Evolutionary conservation across 129 eudicot genomes (phyloP).

Genomic region (Erigeron canadensis): DNA sequence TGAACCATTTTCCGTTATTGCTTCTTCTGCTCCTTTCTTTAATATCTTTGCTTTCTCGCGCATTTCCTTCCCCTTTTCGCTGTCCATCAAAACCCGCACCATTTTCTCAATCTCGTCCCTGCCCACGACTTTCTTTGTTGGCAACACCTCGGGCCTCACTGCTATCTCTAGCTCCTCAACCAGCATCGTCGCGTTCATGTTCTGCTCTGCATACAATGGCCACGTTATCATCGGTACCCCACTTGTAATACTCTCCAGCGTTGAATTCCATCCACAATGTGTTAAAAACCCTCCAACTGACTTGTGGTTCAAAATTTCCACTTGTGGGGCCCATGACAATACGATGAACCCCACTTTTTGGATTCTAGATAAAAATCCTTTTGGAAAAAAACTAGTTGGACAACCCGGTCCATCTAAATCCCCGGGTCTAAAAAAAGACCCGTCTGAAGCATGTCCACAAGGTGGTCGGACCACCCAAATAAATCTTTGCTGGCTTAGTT

Average conservation of each 20-base stretch:
- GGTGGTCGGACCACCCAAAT: constrained; percentile 56
- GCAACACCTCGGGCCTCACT: constrained; percentile 39
- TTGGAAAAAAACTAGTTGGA: constrained; percentile 38
- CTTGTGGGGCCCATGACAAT: constrained; percentile 53
- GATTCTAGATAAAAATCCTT: constrained; percentile 43
- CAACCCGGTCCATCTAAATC: neutral
- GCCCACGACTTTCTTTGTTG: constrained; percentile 42
- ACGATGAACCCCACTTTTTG: constrained; percentile 39
- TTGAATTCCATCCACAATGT: constrained; percentile 74
- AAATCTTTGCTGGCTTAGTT: constrained; percentile 45
- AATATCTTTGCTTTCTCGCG: constrained; percentile 36
- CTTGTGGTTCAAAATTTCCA: constrained; percentile 40
- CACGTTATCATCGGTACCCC: constrained; percentile 66
- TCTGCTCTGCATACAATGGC: constrained; percentile 69
- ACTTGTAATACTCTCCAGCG: constrained; percentile 45
- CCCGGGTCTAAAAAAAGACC: constrained; percentile 12
- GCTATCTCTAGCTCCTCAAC: constrained; percentile 56
- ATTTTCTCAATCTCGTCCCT: constrained; percentile 58
- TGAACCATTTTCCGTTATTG: constrained; percentile 36
- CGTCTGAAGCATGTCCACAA: neutral
- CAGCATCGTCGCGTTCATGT: constrained; percentile 48
- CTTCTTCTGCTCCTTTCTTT: constrained; percentile 30
- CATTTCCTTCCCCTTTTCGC: constrained; percentile 33
- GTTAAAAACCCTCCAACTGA: constrained; percentile 56
- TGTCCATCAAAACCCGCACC: constrained; percentile 43